These are phyloP conservation scores for Physcomitrium patens DNA, from an alignment of 225 moss, liverwort and hornwort species.

Conservation along the genomic window DNA sequence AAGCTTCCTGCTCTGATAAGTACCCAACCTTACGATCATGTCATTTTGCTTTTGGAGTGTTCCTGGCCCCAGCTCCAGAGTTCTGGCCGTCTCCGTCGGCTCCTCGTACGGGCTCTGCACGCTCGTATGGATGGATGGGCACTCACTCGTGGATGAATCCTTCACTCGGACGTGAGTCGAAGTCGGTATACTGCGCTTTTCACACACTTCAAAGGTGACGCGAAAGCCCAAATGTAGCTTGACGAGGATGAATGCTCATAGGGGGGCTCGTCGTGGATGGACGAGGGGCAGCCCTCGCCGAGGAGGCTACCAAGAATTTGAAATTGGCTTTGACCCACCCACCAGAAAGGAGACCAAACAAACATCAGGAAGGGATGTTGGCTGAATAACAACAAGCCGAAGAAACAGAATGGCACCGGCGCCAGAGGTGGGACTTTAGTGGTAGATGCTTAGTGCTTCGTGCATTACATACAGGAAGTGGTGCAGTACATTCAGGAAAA, in stretches of 20 bases:
- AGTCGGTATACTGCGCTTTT: not conserved
- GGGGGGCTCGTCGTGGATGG: not conserved
- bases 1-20: too few species aligned
- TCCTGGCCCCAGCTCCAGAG: not conserved
- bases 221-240: too few species aligned
- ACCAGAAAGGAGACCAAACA: not conserved
- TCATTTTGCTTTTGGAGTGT: too few species aligned
- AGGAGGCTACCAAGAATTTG: not conserved
- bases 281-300: not conserved
- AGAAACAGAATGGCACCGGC: not conserved
- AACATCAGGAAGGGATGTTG: too few species aligned
- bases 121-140: not conserved
- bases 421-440: not conserved
- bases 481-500: not conserved
- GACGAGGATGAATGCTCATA: too few species aligned
- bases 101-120: not conserved
- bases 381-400: not conserved
- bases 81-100: not conserved
- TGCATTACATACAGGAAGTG: not conserved
- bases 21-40: too few species aligned
- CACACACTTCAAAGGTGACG: too few species aligned
- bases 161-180: not conserved
- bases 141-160: too few species aligned
- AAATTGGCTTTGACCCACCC: not conserved
- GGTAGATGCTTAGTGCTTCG: not conserved